These are phyloP conservation scores for Agastache rugosa DNA, from an alignment of 257 asterid genomes.

Conservation along the genomic window DNA sequence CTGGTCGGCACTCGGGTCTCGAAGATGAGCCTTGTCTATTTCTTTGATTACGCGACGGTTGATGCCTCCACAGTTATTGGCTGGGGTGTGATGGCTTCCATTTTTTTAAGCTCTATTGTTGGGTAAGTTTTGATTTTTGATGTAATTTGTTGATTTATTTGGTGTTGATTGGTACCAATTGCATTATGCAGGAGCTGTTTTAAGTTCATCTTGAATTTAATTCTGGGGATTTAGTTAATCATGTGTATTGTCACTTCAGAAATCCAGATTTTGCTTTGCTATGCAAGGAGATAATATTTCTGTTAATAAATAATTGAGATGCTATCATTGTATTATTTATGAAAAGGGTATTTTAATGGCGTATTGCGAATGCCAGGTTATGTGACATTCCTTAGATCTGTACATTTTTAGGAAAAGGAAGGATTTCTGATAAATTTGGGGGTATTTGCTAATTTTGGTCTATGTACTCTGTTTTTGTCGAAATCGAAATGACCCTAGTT, in stretches of 20 bases:
- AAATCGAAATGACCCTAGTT: background rate
- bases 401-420: background rate
- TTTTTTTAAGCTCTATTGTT: constrained; percentile 71
- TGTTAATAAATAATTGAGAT: background rate
- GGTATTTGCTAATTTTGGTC: background rate
- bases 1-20: constrained; percentile 88
- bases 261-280: background rate
- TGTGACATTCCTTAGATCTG: background rate
- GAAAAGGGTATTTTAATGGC: constrained; percentile 4
- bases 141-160: constrained; percentile 1
- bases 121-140: constrained; percentile 61
- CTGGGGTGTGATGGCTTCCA: constrained; percentile 85
- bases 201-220: constrained; percentile 12
- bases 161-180: constrained; percentile 1
- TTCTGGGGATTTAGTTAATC: background rate
- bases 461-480: background rate
- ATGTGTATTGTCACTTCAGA: constrained; percentile 8
- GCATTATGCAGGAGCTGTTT: constrained; percentile 17
- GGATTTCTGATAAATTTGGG: constrained; percentile 4
- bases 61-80: constrained; percentile 84
- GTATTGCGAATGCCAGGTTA: constrained; percentile 1
- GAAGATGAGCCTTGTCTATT: constrained; percentile 82
- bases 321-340: background rate
- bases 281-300: background rate
- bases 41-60: constrained; percentile 87